Evolutionary conservation across 768 basidiomycete species (phyloP).

Genomic region (Trametes elegans): DNA sequence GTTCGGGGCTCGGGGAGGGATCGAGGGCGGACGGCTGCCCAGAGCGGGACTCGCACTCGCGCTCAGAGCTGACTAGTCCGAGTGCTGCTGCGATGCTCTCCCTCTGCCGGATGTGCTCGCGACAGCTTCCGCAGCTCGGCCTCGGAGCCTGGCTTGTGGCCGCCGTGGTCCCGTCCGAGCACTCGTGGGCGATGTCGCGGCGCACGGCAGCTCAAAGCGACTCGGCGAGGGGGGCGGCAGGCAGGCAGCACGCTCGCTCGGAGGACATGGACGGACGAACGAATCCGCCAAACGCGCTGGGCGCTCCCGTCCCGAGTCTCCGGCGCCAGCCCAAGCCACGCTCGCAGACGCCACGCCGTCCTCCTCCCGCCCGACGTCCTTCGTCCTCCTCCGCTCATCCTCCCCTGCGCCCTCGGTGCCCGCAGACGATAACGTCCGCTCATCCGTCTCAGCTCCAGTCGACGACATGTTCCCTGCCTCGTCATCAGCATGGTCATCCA

Average conservation of each 20-base stretch:
- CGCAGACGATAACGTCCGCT: neutral
- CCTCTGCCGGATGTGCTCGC: no score
- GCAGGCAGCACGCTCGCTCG: no score
- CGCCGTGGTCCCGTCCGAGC: no score
- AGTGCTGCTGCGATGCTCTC: no score
- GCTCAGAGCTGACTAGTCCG: no score
- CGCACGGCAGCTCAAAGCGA: no score
- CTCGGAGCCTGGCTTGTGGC: no score
- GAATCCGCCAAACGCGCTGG: neutral
- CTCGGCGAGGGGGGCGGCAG: no score
- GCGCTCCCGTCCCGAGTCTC: neutral
- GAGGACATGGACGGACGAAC: neutral
- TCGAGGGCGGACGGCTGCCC: no score
- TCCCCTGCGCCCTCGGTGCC: neutral
- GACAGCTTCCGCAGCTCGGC: no score
- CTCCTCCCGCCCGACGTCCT: constrained; percentile 12
- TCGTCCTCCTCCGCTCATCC: neutral
- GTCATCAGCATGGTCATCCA: constrained; percentile 11
- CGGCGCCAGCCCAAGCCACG: neutral
- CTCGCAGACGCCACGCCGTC: neutral
- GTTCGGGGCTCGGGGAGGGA: neutral
- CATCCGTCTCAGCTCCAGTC: neutral
- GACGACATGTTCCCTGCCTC: constrained; percentile 3
- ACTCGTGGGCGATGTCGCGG: no score
- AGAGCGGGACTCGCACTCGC: no score